These are phyloP conservation scores for Hemisphaericaspora xylanilytica DNA, from an alignment of 1,139 yeast species.

Conservation along the genomic window DNA sequence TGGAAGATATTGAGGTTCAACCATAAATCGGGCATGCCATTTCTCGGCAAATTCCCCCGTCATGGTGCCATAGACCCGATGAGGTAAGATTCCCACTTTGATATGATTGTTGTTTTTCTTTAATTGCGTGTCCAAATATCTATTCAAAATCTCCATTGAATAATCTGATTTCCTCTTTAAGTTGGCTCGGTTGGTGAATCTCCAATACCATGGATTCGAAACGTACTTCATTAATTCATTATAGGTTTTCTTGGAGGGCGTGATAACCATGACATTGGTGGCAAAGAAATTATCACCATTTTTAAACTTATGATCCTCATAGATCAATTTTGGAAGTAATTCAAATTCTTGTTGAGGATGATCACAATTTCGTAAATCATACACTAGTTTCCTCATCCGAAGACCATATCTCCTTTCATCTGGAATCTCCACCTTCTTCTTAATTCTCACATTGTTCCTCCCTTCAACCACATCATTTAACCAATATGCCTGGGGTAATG, in stretches of 20 bases:
- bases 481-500: constrained; percentile 43
- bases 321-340: constrained; percentile 20
- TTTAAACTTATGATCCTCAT: constrained; percentile 30
- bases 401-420: constrained; percentile 11
- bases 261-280: constrained; percentile 46
- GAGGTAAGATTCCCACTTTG: constrained; percentile 42
- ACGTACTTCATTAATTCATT: constrained; percentile 29
- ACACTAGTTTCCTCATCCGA: constrained; percentile 14
- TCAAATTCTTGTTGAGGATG: constrained; percentile 11
- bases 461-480: constrained; percentile 20
- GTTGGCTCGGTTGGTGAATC: constrained; percentile 19
- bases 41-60: constrained; percentile 47
- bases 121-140: constrained; percentile 25
- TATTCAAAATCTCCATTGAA: constrained; percentile 53
- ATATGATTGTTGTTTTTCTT: constrained; percentile 18
- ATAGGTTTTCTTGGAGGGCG: constrained; percentile 33
- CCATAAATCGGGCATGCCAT: constrained; percentile 23
- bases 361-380: constrained; percentile 9
- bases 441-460: constrained; percentile 15
- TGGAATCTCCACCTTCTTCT: constrained; percentile 18
- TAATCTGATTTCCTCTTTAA: constrained; percentile 31
- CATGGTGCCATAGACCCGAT: constrained; percentile 44
- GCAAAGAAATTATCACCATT: constrained; percentile 34
- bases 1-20: constrained; percentile 36
- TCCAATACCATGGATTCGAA: constrained; percentile 34